These are phyloP conservation scores for Lenzites betulinus DNA, from an alignment of 768 basidiomycete genomes.

Conservation along the genomic window DNA sequence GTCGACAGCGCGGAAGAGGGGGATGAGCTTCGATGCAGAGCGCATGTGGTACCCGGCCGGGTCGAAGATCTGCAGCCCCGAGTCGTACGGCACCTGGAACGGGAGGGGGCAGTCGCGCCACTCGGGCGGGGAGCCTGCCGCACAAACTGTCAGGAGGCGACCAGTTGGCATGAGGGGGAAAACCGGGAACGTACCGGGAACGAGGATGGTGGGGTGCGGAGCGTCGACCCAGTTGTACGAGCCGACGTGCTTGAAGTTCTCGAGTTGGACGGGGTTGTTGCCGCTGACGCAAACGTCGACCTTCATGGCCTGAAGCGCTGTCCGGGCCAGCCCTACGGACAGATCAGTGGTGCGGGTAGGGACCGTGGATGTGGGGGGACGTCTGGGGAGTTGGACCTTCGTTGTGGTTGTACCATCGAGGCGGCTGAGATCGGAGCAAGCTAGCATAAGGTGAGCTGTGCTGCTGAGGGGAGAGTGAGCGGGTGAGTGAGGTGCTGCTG, in stretches of 20 bases:
- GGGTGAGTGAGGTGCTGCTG: background rate
- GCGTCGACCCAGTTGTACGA: constrained; percentile 57
- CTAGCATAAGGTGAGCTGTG: background rate
- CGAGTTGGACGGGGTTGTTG: constrained; percentile 1
- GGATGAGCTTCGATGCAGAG: constrained; percentile 42
- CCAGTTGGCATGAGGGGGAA: too few species aligned
- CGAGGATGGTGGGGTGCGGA: constrained; percentile 47
- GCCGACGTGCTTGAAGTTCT: constrained; percentile 44
- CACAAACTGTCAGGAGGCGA: background rate
- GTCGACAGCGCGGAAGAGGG: constrained; percentile 62
- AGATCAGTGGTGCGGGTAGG: constrained; percentile 1
- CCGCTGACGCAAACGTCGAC: background rate
- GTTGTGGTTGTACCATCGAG: too few species aligned
- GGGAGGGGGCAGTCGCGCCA: constrained; percentile 53
- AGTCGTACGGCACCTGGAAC: constrained; percentile 55
- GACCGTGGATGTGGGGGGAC: background rate
- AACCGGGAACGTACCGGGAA: constrained; percentile 42
- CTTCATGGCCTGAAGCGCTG: background rate
- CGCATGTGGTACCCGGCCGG: constrained; percentile 52
- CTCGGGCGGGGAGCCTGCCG: constrained; percentile 56
- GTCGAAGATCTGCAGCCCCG: constrained; percentile 50
- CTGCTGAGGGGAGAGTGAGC: background rate
- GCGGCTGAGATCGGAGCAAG: background rate
- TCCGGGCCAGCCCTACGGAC: constrained; percentile 3
- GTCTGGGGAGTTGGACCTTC: background rate